Percentiles rank a stretch among this genome's conserved stretches.
Conservation (phyloP, 176 grass and related monocot species). For the Alopecurus myosuroides region DNA sequence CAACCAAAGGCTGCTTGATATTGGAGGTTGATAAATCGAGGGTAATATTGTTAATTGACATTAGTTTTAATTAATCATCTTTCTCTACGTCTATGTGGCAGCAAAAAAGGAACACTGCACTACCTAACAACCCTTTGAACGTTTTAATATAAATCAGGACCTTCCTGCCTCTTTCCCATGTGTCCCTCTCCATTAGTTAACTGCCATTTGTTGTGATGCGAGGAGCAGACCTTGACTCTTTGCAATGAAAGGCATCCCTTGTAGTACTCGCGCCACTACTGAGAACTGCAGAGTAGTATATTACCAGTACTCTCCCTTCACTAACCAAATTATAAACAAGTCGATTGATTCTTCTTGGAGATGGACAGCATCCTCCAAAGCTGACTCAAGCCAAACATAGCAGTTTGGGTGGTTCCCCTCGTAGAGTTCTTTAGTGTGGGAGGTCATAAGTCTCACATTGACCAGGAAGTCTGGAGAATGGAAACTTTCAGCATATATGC, state of each 20-base stretch:
- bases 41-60: no score
- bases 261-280: neutral
- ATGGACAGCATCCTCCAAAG: no score
- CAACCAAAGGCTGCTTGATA: no score
- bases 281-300: neutral
- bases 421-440: no score
- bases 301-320: neutral
- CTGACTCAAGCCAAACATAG: no score
- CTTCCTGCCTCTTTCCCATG: neutral
- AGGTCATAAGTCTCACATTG: no score
- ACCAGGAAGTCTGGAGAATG: no score
- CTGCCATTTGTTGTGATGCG: neutral
- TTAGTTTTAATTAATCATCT: neutral
- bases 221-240: neutral
- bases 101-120: neutral
- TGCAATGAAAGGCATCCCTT: neutral
- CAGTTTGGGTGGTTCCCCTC: no score
- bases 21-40: no score
- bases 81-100: neutral
- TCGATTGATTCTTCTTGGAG: neutral
- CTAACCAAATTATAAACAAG: neutral
- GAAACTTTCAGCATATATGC: no score
- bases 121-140: neutral
- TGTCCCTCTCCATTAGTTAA: neutral
- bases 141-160: neutral